These are phyloP conservation scores for Aspergillus taichungensis DNA, from an alignment of 495 filamentous ascomycete genomes.

Conservation along the genomic window DNA sequence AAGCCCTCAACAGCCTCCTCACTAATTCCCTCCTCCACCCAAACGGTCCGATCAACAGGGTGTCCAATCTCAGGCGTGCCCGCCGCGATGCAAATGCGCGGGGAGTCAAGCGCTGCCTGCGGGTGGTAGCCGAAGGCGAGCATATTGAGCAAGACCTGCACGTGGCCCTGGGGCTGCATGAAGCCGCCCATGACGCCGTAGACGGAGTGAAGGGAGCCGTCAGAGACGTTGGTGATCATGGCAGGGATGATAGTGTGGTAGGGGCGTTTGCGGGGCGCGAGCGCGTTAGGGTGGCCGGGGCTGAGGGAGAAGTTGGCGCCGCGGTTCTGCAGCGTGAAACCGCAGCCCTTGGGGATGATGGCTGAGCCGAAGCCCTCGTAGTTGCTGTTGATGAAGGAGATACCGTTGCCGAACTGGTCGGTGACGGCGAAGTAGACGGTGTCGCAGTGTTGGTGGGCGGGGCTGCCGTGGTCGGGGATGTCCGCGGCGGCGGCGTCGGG, in stretches of 20 bases:
- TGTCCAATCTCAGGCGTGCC: constrained; percentile 49
- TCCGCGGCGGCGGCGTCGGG: constrained; percentile 48
- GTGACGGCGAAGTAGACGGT: constrained; percentile 90
- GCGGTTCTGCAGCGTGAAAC: constrained; percentile 94
- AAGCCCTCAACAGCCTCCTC: constrained; percentile 58
- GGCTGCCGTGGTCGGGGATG: constrained; percentile 53
- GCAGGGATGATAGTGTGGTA: constrained; percentile 98
- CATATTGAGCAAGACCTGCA: constrained; percentile 90
- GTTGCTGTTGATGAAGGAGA: constrained; percentile 95
- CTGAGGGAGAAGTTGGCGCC: constrained; percentile 71
- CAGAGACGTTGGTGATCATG: constrained; percentile 67
- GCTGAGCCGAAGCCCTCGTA: constrained; percentile 83
- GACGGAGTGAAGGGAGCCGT: constrained; percentile 67
- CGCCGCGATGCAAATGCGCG: constrained; percentile 73
- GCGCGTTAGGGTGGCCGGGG: constrained; percentile 61
- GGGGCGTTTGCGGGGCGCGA: constrained; percentile 77
- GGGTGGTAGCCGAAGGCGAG: constrained; percentile 74
- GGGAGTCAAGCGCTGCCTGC: constrained; percentile 85
- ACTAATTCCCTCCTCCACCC: constrained; percentile 77
- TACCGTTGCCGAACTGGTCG: constrained; percentile 75
- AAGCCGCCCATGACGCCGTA: constrained; percentile 98
- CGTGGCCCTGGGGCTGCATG: constrained; percentile 98
- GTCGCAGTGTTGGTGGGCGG: constrained; percentile 65
- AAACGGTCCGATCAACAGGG: constrained; percentile 51
- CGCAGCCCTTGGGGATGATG: constrained; percentile 75